Conservation (phyloP, 345 rosid genomes). For the Mallotus nudiflorus region DNA sequence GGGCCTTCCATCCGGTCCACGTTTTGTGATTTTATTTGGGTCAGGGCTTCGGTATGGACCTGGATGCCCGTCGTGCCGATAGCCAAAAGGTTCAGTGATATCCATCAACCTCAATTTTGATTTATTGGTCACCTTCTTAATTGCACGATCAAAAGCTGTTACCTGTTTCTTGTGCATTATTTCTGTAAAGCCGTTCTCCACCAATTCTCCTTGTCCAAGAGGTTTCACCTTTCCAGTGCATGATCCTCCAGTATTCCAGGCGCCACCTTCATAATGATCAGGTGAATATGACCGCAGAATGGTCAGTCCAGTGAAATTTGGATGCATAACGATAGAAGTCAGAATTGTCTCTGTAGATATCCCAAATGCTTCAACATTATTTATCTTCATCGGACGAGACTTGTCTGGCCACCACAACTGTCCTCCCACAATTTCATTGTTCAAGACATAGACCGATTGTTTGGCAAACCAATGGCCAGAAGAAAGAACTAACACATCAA, state of each 20-base stretch:
- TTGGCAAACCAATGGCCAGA: conserved; percentile 99
- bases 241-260: conserved; percentile 98
- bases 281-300: conserved; percentile 87
- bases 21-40: conserved; percentile 78
- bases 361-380: conserved; percentile 81
- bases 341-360: conserved; percentile 83
- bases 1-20: conserved; percentile 78
- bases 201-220: conserved; percentile 53
- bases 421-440: conserved; percentile 87
- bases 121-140: conserved; percentile 39
- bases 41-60: conserved; percentile 89
- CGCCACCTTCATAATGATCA: conserved; percentile 96
- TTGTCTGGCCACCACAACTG: conserved; percentile 92
- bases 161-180: conserved; percentile 85
- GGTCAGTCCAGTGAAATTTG: conserved; percentile 74
- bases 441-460: conserved; percentile 80
- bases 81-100: conserved; percentile 72
- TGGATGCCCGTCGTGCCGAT: conserved; percentile 97
- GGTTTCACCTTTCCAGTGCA: conserved; percentile 90
- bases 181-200: conserved; percentile 75
- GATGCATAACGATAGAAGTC: conserved; percentile 62
- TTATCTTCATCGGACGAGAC: conserved; percentile 68
- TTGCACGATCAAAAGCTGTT: conserved; percentile 55
- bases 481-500: conserved; percentile 82
- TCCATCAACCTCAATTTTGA: conserved; percentile 80